Evolutionary conservation across 2,329 filamentous ascomycete species (phyloP), one percentile per base, ranked within the genome.

Genomic region (Xylariaceae sp.): DNA sequence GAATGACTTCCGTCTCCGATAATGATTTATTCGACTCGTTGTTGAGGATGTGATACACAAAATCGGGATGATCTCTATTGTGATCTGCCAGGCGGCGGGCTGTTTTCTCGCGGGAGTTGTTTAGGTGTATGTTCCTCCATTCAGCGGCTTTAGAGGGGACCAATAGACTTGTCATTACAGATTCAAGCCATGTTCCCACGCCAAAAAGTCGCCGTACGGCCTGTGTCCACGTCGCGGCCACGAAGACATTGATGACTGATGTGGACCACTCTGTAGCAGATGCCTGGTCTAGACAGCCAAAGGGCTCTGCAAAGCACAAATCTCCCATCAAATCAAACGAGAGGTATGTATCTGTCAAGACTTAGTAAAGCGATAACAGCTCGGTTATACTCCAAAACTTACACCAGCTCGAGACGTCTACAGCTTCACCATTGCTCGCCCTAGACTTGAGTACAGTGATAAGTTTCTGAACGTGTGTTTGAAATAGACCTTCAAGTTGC

Each of bases 321-420:
- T 58, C 56, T 11, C 57, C 57, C 44, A 61, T 62, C 6, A 62
- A 49, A 43, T 63, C 62, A 32, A 64, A 61, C 11, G 58, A 57
- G 18, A 44, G 30, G 44, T 49, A 62, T 7, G 38, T 62, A 35
- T 48, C 54, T 58, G 18, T 18, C 9, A 18, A 11, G 19, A 14
- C 11, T 49, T 9, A 49, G 42, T 33, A 11, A 15, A 10, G 17
- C 17, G 18, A 45, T 3, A 11, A 11, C 19, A 38, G 30, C 12
- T 19, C 31, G 36, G 2, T 10, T 9, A 17, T 19, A 11, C 12
- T 38, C 11, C 22, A 14, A 9, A 19, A 19, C 44, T 49, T 44
- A 53, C 58, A 59, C 62, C 62, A 65, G n/a, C 49, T 55, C 2
- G 54, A 55, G 15, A 64, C 45, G 41, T 66, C 58, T 3, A 52